phyloP scores from a whole-genome alignment of 768 basidiomycete genomes.

The Ramaria rubella region DNA sequence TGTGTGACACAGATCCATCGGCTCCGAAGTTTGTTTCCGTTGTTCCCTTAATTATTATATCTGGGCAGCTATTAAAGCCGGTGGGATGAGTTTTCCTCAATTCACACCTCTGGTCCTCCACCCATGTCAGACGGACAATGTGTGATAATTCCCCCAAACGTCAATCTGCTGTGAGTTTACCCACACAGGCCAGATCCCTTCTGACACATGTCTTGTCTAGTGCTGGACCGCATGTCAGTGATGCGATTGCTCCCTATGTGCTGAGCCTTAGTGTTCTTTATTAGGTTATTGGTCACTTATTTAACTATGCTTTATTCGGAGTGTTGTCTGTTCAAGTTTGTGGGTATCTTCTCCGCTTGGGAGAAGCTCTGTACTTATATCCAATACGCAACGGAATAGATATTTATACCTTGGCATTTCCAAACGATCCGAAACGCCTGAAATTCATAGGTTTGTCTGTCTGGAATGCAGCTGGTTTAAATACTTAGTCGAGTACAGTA shows the following conservation, averaged over 20 bases:
- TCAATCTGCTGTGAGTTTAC: too few relatives aligned
- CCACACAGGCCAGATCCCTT: too few relatives aligned
- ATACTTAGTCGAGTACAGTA: slow-evolving; percentile 15
- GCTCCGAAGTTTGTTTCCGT: too few relatives aligned
- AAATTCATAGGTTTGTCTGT: neutral
- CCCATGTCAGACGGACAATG: too few relatives aligned
- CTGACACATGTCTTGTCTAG: too few relatives aligned
- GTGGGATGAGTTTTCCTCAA: too few relatives aligned
- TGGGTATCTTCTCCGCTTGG: neutral
- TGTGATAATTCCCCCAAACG: too few relatives aligned
- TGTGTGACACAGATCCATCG: too few relatives aligned
- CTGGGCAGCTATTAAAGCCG: too few relatives aligned
- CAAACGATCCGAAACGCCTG: neutral
- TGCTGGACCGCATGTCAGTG: neutral
- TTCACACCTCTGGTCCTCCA: too few relatives aligned
- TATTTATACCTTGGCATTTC: neutral
- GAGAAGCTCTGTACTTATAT: neutral
- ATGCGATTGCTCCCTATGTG: neutral
- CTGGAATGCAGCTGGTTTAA: neutral
- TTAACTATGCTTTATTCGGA: neutral
- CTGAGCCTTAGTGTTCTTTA: neutral
- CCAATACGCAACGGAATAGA: neutral
- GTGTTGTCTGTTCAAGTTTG: neutral
- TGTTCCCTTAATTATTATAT: too few relatives aligned
- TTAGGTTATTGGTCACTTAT: neutral